A percentile compares a stretch with the other conserved stretches of the same genome.
phyloP scores from a whole-genome alignment of 257 asterid genomes.

The Paraleonurus japonicus region DNA sequence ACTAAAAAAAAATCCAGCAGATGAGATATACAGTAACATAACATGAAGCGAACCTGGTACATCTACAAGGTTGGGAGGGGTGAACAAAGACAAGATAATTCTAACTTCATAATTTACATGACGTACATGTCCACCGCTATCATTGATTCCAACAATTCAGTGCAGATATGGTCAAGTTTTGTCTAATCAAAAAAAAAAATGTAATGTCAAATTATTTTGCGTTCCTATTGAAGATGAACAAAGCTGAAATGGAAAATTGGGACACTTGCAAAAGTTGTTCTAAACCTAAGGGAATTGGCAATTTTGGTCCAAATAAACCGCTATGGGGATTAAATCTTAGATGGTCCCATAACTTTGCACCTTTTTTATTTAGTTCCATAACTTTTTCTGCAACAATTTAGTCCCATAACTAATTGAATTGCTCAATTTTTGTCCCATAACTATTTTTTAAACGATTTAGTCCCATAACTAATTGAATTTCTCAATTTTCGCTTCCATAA shows the following conservation, averaged over 20 bases:
- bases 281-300: background rate
- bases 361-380: too few species aligned
- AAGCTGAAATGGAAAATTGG: background rate
- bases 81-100: background rate
- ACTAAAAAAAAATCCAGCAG: background rate
- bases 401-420: too few species aligned
- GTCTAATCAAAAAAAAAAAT: background rate
- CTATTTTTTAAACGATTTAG: too few species aligned
- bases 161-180: background rate
- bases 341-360: too few species aligned
- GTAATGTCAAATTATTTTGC: background rate
- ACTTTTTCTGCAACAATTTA: too few species aligned
- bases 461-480: too few species aligned
- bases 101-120: constrained; percentile 21
- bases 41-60: background rate
- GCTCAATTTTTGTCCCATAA: too few species aligned
- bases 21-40: background rate
- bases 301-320: background rate
- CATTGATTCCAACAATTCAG: constrained; percentile 5
- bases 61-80: background rate
- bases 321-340: too few species aligned
- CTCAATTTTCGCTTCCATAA: too few species aligned
- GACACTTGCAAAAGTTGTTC: background rate
- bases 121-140: background rate
- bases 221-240: background rate